These are phyloP conservation scores for Gryganskiella cystojenkinii DNA, from an alignment of 192 early-diverging fungal genomes.

Conservation along the genomic window DNA sequence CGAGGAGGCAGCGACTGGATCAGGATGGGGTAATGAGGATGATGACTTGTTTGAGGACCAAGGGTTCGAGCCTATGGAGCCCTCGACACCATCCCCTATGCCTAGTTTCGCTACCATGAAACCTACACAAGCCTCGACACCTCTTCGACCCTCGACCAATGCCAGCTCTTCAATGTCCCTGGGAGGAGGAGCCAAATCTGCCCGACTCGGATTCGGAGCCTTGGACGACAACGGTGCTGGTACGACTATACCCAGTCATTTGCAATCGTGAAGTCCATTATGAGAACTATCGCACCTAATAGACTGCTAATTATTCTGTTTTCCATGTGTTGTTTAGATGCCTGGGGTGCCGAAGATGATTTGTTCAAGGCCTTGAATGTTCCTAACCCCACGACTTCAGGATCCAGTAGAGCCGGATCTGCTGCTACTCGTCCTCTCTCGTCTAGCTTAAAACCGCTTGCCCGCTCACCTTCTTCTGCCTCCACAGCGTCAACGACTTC, in stretches of 20 bases:
- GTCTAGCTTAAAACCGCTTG: not conserved
- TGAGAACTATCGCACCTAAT: not conserved
- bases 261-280: not conserved
- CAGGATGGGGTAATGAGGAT: constrained; percentile 49
- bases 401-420: not conserved
- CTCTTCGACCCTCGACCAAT: constrained; percentile 11
- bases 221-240: constrained; percentile 30
- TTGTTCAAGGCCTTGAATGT: constrained; percentile 41
- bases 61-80: constrained; percentile 45
- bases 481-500: constrained; percentile 9
- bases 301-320: too few species aligned
- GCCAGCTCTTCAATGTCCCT: constrained; percentile 43
- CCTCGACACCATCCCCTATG: constrained; percentile 25
- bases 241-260: not conserved
- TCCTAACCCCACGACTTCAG: not conserved
- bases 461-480: constrained; percentile 9
- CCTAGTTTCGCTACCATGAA: constrained; percentile 25
- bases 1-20: constrained; percentile 19
- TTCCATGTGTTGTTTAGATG: constrained; percentile 18
- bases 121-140: not conserved
- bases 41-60: constrained; percentile 56
- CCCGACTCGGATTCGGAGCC: constrained; percentile 38
- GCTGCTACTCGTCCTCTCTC: constrained; percentile 10
- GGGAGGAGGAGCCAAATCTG: constrained; percentile 16
- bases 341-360: constrained; percentile 51